These are phyloP conservation scores for Suhomyces wounanorum DNA, from an alignment of 1,139 yeast genomes.

Conservation along the genomic window DNA sequence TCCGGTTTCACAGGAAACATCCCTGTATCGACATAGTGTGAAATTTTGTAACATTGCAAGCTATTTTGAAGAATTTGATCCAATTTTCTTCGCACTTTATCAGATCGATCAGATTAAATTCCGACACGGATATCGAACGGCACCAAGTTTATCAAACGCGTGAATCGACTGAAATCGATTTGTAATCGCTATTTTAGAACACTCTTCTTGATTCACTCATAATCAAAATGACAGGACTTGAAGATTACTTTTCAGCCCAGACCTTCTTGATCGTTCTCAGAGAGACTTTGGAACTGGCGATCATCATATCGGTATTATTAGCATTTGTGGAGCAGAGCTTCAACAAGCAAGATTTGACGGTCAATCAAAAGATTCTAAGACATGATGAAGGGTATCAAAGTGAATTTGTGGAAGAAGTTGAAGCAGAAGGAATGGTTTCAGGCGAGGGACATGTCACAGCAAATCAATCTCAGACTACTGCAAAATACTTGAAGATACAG, in stretches of 20 bases:
- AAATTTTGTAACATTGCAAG: too few species aligned
- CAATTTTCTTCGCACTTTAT: neutral
- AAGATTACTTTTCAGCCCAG: slow-evolving; percentile 46
- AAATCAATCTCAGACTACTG: slow-evolving; percentile 5
- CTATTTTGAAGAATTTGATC: too few species aligned
- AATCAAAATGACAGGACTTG: slow-evolving; percentile 23
- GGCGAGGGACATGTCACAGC: neutral
- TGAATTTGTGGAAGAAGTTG: neutral
- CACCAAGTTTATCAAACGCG: neutral
- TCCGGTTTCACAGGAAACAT: too few species aligned
- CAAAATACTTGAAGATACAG: slow-evolving; percentile 32
- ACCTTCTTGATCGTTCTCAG: slow-evolving; percentile 48
- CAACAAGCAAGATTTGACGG: slow-evolving; percentile 4
- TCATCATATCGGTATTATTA: slow-evolving; percentile 46
- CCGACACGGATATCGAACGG: slow-evolving; percentile 6
- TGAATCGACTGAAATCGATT: neutral
- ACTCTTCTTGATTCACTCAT: neutral
- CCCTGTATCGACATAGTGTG: neutral
- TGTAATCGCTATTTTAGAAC: neutral
- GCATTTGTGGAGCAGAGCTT: slow-evolving; percentile 45
- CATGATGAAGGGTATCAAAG: neutral
- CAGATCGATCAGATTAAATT: slow-evolving; percentile 7
- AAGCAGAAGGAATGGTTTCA: neutral
- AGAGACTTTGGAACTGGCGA: slow-evolving; percentile 49
- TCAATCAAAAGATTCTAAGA: neutral